These are phyloP conservation scores for Lactarius sanguifluus DNA, from an alignment of 768 basidiomycete species.

Conservation along the genomic window DNA sequence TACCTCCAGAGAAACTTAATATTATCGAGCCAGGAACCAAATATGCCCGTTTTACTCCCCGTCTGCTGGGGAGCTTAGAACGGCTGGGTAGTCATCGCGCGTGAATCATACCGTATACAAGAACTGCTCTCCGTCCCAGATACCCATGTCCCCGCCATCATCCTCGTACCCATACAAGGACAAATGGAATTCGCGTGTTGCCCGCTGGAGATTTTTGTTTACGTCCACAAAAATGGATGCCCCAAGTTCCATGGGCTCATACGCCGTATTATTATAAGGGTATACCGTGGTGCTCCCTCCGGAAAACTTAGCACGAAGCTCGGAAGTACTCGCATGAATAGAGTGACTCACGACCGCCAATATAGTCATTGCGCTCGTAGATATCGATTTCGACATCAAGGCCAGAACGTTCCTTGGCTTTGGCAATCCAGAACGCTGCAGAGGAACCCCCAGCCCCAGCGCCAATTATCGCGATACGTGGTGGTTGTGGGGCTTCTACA, in stretches of 20 bases:
- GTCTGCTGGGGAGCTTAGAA: not conserved
- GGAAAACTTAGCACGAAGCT: slow-evolving; percentile 9
- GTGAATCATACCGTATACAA: slow-evolving; percentile 54
- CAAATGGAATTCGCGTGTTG: slow-evolving; percentile 77
- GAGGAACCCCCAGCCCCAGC: slow-evolving; percentile 87
- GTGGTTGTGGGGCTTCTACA: not conserved
- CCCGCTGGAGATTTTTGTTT: slow-evolving; percentile 73
- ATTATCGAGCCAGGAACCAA: slow-evolving; percentile 19
- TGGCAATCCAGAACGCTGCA: slow-evolving; percentile 81
- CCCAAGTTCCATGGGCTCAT: slow-evolving; percentile 75
- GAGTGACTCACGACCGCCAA: slow-evolving; percentile 77
- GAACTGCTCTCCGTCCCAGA: slow-evolving; percentile 84
- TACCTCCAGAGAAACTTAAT: slow-evolving; percentile 24
- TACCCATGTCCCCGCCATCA: slow-evolving; percentile 54
- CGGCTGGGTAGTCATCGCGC: not conserved
- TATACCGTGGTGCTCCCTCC: slow-evolving; percentile 76
- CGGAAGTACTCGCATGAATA: not conserved
- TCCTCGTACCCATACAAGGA: slow-evolving; percentile 47
- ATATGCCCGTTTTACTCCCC: not conserved
- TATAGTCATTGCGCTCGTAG: slow-evolving; percentile 71
- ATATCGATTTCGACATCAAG: slow-evolving; percentile 78
- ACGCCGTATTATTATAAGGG: slow-evolving; percentile 60
- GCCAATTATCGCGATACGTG: slow-evolving; percentile 79
- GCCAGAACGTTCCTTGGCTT: slow-evolving; percentile 68
- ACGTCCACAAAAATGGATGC: slow-evolving; percentile 82